Percentiles rank a stretch among this genome's conserved stretches.
These are phyloP conservation scores for Aureobasidium sp. DNA, from an alignment of 2,329 filamentous ascomycete genomes.

Conservation along the genomic window DNA sequence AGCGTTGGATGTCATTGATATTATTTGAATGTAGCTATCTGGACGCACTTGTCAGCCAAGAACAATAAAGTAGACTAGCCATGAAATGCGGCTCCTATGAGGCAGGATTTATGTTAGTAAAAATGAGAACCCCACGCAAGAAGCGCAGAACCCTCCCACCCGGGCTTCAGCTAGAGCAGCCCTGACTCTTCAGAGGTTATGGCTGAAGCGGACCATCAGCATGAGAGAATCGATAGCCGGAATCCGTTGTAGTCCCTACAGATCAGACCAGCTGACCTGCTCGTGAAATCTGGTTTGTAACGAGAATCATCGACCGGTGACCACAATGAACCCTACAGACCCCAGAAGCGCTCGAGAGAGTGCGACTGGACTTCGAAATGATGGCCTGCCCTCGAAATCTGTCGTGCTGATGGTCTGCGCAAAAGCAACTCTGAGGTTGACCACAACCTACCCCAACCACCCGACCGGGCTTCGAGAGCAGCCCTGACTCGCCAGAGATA, in stretches of 20 bases:
- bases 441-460: neutral
- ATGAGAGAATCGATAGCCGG: no score
- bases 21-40: neutral
- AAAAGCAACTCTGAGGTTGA: neutral
- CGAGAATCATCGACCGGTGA: no score
- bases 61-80: neutral
- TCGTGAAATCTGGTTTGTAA: no score
- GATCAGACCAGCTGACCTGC: no score
- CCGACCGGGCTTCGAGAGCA: neutral
- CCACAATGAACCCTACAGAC: no score
- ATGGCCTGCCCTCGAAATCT: slow-evolving; percentile 2
- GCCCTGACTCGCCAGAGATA: slow-evolving; percentile 4
- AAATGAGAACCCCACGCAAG: slow-evolving; percentile 3
- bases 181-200: neutral
- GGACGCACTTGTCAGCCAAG: neutral
- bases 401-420: neutral
- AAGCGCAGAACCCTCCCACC: slow-evolving; percentile 12
- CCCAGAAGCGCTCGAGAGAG: neutral
- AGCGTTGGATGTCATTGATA: neutral
- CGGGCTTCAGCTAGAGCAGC: neutral
- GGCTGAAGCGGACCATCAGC: no score
- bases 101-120: neutral
- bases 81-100: neutral
- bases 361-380: neutral
- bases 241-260: no score